These are phyloP conservation scores for Sugiyamaella americana DNA, from an alignment of 805 yeast species.

Conservation along the genomic window DNA sequence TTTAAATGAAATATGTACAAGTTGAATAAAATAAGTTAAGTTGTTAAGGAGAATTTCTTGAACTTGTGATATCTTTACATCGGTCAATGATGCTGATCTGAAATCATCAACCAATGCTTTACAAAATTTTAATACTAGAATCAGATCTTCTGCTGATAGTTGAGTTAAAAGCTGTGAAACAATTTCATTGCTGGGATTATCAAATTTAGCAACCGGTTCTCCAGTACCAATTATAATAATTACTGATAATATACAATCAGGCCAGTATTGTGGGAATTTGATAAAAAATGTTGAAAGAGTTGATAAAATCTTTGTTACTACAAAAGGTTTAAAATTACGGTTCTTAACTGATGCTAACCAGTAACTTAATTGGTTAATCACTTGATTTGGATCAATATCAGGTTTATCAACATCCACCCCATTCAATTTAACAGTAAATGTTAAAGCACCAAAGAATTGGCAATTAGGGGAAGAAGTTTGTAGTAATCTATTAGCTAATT, in stretches of 20 bases:
- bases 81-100: background rate
- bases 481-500: constrained; percentile 51
- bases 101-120: constrained; percentile 26
- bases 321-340: constrained; percentile 30
- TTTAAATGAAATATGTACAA: constrained; percentile 1
- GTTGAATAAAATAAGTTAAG: background rate
- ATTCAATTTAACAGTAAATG: constrained; percentile 60
- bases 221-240: background rate
- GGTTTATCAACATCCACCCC: constrained; percentile 10
- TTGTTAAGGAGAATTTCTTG: background rate
- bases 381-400: constrained; percentile 8
- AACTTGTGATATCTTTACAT: background rate
- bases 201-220: background rate
- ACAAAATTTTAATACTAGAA: constrained; percentile 22
- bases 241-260: constrained; percentile 27
- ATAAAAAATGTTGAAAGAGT: constrained; percentile 47
- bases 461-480: constrained; percentile 28
- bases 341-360: constrained; percentile 18
- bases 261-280: constrained; percentile 36
- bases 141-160: constrained; percentile 5
- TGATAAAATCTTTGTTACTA: constrained; percentile 54
- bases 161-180: background rate
- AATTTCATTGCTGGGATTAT: background rate
- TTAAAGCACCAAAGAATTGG: constrained; percentile 76
- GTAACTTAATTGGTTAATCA: constrained; percentile 19